Conservation (phyloP, 768 basidiomycete species). For the Cystofilobasidium ferigula region DNA sequence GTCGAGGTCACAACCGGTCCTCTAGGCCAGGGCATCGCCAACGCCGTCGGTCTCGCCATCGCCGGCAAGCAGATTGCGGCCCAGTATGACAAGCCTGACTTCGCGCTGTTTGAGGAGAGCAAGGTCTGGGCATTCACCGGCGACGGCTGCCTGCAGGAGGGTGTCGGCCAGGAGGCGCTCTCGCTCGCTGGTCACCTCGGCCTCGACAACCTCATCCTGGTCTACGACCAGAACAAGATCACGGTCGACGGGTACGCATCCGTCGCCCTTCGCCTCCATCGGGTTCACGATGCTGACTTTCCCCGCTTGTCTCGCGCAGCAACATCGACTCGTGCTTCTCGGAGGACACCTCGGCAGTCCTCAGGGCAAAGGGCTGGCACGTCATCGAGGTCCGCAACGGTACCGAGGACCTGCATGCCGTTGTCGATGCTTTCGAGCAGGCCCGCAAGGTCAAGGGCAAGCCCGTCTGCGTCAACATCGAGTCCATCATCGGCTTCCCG, state of each 20-base stretch:
- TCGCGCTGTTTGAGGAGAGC: slow-evolving; percentile 28
- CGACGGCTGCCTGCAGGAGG: slow-evolving; percentile 38
- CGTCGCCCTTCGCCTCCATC: neutral
- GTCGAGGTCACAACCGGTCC: slow-evolving; percentile 34
- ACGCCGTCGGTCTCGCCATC: slow-evolving; percentile 37
- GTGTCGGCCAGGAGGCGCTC: slow-evolving; percentile 38
- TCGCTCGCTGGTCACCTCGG: slow-evolving; percentile 36
- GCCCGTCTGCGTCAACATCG: slow-evolving; percentile 35
- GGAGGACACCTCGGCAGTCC: slow-evolving; percentile 37
- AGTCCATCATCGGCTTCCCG: slow-evolving; percentile 36
- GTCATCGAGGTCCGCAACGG: slow-evolving; percentile 36
- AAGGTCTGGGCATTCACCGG: slow-evolving; percentile 38
- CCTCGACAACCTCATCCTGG: slow-evolving; percentile 36
- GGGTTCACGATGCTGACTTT: no score
- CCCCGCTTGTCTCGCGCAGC: neutral
- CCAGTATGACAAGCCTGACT: slow-evolving; percentile 33
- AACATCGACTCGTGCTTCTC: slow-evolving; percentile 36
- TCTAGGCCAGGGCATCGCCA: slow-evolving; percentile 37
- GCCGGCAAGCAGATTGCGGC: slow-evolving; percentile 35
- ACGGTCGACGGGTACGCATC: slow-evolving; percentile 33
- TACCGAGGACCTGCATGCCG: slow-evolving; percentile 33
- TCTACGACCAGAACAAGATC: slow-evolving; percentile 37
- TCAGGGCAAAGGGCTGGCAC: slow-evolving; percentile 33
- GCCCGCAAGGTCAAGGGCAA: slow-evolving; percentile 35
- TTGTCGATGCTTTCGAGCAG: slow-evolving; percentile 33